A percentile compares a stretch with the other conserved stretches of the same genome.
Evolutionary conservation across 2,329 filamentous ascomycete species (phyloP).

Genomic region (Penicillium hordei): DNA sequence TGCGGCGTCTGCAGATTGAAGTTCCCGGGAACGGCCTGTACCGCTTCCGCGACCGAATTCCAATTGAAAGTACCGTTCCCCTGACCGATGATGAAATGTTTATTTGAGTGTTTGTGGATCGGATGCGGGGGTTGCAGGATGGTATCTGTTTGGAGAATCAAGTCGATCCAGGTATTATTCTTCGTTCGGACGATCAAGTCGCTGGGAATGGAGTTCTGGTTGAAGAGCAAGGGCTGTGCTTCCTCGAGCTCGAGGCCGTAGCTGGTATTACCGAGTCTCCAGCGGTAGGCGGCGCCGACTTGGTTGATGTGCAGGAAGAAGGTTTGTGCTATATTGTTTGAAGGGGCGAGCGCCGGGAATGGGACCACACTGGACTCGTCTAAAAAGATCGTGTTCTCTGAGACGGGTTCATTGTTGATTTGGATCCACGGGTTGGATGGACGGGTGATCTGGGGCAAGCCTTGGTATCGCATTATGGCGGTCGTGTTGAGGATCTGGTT

Average conservation of each 20-base stretch:
- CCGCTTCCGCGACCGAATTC: conserved; percentile 55
- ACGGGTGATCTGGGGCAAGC: conserved; percentile 13
- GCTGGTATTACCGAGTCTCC: conserved; percentile 28
- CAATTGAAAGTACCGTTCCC: conserved; percentile 55
- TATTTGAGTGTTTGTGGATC: conserved; percentile 66
- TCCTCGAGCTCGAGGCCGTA: conserved; percentile 27
- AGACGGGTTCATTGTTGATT: conserved; percentile 49
- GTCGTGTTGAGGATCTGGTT: conserved; percentile 58
- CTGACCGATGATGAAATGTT: conserved; percentile 58
- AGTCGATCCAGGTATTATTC: conserved; percentile 56
- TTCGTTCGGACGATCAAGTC: conserved; percentile 50
- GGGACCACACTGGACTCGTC: conserved; percentile 46
- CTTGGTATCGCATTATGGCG: conserved; percentile 50
- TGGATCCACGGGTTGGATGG: conserved; percentile 50
- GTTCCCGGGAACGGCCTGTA: conserved; percentile 45
- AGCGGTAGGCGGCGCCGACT: conserved; percentile 25
- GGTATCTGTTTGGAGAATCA: conserved; percentile 49
- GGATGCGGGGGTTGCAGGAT: conserved; percentile 57
- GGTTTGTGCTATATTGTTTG: conserved; percentile 46
- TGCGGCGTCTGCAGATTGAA: conserved; percentile 62
- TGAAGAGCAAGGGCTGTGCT: conserved; percentile 27
- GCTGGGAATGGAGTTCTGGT: conserved; percentile 28
- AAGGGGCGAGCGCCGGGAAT: conserved; percentile 50
- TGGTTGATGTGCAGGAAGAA: conserved; percentile 26
- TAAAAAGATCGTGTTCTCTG: conserved; percentile 46